Evolutionary conservation across 306 rosid genomes (phyloP).

Genomic region (Cercis canadensis): DNA sequence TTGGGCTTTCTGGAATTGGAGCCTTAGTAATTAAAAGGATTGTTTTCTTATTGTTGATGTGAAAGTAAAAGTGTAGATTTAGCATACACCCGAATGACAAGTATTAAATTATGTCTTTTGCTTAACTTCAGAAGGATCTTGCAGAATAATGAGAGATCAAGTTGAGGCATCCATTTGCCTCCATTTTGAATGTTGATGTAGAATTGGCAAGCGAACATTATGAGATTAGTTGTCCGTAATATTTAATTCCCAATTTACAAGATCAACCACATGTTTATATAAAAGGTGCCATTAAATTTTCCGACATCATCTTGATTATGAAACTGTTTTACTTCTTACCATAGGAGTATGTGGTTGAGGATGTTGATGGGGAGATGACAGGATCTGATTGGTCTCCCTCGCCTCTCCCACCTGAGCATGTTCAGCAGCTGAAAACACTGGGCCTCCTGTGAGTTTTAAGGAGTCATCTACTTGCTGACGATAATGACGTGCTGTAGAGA

Average conservation of each 20-base stretch:
- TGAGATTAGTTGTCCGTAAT: conserved; percentile 5
- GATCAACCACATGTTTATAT: conserved; percentile 15
- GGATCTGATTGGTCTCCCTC: conserved; percentile 95
- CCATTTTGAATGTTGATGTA: not conserved
- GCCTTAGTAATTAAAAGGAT: not conserved
- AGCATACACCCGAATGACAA: conserved; percentile 2
- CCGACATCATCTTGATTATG: conserved; percentile 28
- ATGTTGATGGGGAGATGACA: conserved; percentile 89
- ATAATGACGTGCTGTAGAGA: conserved; percentile 40
- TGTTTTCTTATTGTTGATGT: conserved; percentile 1
- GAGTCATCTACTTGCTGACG: conserved; percentile 37
- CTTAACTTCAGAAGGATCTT: conserved; percentile 17
- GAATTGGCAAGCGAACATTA: conserved; percentile 19
- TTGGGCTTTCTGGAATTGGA: conserved; percentile 23
- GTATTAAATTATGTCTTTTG: conserved; percentile 24
- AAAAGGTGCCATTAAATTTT: conserved; percentile 2
- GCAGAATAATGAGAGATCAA: conserved; percentile 7
- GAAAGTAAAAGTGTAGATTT: conserved; percentile 13
- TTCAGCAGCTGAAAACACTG: conserved; percentile 89
- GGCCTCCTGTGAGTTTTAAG: conserved; percentile 70
- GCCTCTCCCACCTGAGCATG: conserved; percentile 81
- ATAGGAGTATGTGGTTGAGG: conserved; percentile 97
- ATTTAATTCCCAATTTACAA: not conserved
- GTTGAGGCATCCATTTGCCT: conserved; percentile 4
- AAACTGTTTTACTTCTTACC: conserved; percentile 32